Base-by-base conservation (phyloP, 225 moss, liverwort and hornwort genomes). In the Physcomitrium patens region DNA sequence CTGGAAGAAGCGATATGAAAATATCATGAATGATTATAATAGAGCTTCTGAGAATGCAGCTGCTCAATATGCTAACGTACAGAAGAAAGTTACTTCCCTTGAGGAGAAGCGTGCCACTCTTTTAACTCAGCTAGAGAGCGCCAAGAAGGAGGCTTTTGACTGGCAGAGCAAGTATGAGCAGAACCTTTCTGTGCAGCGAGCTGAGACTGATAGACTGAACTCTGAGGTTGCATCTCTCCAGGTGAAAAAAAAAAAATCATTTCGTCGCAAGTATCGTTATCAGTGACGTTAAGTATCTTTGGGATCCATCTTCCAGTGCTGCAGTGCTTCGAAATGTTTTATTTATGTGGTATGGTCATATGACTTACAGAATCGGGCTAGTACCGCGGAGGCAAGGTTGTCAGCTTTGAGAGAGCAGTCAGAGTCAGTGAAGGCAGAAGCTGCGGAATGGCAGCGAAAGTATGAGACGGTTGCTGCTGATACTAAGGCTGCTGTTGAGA, bases 391-490 rank as follows among this genome's bases (percentile, higher is more conserved):
- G 78, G 93, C 93, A 60, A 82, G 93, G 81, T 89, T 91, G 16
- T 86, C 89, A 56, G 93, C 91, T 45, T 86, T 89, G 14, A 85
- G 68, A 56, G 93, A 93, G 65, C 93, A 93, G 63, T 79, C 84
- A 56, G 93, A 89, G 53, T 93, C 91, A 4, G 93, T 89, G 14
- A 93, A 91, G 73, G 93, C 89, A 70, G 93, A 93, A 73, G 93
- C 93, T 44, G 80, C 79, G 28, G 93, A 93, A 75, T 93, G 93
- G 93, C 84, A 87, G 65, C 87, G 93, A 24, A 93, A 93, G 76
- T 87, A 88, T 57, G 93, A 93, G 41, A 53, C 86, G 27, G 81
- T 85, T 59, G 84, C 83, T 60, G 72, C 81, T 6, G 89, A 86
- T 52, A 78, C 93, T 23, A 89, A 87, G 63, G 79, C 81, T 14